Percentiles rank a stretch among this genome's conserved stretches.
Evolutionary conservation across 2,329 filamentous ascomycete species (phyloP).

Genomic region (Microdochium nivale): DNA sequence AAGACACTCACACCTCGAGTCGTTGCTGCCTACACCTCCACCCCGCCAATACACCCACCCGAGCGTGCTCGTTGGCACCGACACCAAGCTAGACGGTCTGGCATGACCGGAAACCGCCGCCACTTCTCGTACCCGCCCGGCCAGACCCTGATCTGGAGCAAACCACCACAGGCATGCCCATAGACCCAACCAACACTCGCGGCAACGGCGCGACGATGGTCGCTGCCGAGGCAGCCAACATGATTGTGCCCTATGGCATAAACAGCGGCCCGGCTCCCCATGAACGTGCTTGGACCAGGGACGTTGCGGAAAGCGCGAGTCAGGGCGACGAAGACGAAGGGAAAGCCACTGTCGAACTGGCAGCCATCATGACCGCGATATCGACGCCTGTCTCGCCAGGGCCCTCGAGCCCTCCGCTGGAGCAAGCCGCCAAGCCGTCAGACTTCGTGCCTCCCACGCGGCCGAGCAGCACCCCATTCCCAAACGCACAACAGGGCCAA

Average conservation of each 20-base stretch:
- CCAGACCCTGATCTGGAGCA: not conserved
- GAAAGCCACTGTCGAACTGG: constrained; percentile 28
- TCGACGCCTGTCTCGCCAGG: constrained; percentile 49
- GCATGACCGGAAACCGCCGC: not conserved
- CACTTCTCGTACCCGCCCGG: not conserved
- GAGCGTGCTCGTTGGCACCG: no score
- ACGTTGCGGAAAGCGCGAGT: not conserved
- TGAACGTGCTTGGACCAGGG: not conserved
- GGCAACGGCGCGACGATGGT: not conserved
- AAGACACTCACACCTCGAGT: no score
- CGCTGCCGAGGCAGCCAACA: not conserved
- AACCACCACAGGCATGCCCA: not conserved
- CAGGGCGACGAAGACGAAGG: constrained; percentile 10
- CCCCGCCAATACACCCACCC: no score
- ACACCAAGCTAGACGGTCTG: not conserved
- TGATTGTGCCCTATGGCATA: no score
- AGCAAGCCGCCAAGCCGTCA: constrained; percentile 32
- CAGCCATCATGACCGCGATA: constrained; percentile 34
- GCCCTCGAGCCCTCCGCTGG: constrained; percentile 40
- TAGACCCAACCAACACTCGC: not conserved
- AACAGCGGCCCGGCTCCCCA: not conserved
- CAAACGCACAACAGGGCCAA: constrained; percentile 41
- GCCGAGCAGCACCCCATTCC: constrained; percentile 53
- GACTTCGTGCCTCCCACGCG: constrained; percentile 42
- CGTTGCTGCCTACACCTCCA: no score